Conservation (phyloP, 1,284 basidiomycete species). For the Fomitopsis betulina region DNA sequence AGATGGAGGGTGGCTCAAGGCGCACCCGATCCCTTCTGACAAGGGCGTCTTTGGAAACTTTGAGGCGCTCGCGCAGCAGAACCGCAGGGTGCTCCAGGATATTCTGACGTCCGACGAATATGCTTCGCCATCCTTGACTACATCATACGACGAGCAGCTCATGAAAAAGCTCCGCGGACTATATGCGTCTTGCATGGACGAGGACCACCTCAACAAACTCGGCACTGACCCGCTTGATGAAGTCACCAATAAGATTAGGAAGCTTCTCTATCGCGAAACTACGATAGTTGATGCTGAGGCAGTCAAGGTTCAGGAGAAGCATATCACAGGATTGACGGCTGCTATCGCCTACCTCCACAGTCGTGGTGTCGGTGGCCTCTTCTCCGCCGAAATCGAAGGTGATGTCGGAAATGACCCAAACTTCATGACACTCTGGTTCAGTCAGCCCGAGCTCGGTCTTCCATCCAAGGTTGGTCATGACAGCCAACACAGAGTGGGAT, state of each 20-base stretch:
- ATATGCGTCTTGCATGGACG: slow-evolving; percentile 83
- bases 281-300: slow-evolving; percentile 29
- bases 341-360: slow-evolving; percentile 87
- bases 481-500: not conserved
- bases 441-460: slow-evolving; percentile 80
- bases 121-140: slow-evolving; percentile 14
- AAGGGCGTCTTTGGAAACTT: slow-evolving; percentile 69
- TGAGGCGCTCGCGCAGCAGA: slow-evolving; percentile 56
- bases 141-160: slow-evolving; percentile 56
- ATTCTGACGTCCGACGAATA: slow-evolving; percentile 33
- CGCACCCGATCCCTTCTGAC: slow-evolving; percentile 81
- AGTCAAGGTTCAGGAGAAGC: slow-evolving; percentile 16
- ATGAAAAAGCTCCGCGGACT: slow-evolving; percentile 78
- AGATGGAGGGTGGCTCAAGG: slow-evolving; percentile 82
- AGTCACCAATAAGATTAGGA: slow-evolving; percentile 52
- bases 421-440: slow-evolving; percentile 82
- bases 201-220: slow-evolving; percentile 57
- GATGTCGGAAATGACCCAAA: slow-evolving; percentile 90
- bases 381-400: slow-evolving; percentile 80
- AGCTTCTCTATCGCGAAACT: slow-evolving; percentile 51
- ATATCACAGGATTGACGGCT: slow-evolving; percentile 59
- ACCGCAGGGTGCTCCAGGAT: slow-evolving; percentile 58
- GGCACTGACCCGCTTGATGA: slow-evolving; percentile 60
- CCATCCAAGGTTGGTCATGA: slow-evolving; percentile 68
- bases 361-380: slow-evolving; percentile 75